These are phyloP conservation scores for Diaporthe helianthi DNA, from an alignment of 2,329 filamentous ascomycete species.

Conservation along the genomic window DNA sequence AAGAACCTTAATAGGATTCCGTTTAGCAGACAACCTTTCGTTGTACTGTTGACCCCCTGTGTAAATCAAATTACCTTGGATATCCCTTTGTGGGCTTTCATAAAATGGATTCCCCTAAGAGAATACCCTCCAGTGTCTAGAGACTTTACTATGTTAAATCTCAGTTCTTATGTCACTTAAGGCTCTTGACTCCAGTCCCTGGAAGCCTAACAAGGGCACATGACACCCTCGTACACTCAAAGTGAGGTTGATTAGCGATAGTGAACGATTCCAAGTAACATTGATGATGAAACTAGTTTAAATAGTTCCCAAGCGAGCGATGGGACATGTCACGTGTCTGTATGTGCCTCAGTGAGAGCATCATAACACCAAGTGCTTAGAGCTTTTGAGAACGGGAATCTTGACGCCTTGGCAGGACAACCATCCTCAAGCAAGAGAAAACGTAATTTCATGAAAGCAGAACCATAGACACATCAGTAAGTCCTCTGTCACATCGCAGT, in stretches of 20 bases:
- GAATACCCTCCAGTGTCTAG: no score
- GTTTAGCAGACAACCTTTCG: no score
- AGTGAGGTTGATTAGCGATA: not conserved
- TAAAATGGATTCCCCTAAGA: no score
- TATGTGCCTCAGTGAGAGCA: not conserved
- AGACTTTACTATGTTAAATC: no score
- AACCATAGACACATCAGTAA: not conserved
- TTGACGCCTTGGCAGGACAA: not conserved
- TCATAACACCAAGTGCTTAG: not conserved
- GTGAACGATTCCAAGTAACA: not conserved
- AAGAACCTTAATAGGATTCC: no score
- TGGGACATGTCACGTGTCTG: not conserved
- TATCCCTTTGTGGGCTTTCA: no score
- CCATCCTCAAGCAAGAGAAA: not conserved
- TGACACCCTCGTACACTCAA: not conserved
- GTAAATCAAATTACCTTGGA: no score
- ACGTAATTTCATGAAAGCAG: not conserved
- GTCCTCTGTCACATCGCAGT: not conserved
- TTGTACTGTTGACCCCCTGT: no score
- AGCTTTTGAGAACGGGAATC: no score
- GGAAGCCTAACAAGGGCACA: no score
- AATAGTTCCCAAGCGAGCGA: not conserved
- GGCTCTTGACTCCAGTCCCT: no score
- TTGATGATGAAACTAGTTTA: not conserved
- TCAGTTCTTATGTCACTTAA: no score